Evolutionary conservation across 2,329 filamentous ascomycete species (phyloP).

Genomic region (Neophaeococcomyces mojaviensis): DNA sequence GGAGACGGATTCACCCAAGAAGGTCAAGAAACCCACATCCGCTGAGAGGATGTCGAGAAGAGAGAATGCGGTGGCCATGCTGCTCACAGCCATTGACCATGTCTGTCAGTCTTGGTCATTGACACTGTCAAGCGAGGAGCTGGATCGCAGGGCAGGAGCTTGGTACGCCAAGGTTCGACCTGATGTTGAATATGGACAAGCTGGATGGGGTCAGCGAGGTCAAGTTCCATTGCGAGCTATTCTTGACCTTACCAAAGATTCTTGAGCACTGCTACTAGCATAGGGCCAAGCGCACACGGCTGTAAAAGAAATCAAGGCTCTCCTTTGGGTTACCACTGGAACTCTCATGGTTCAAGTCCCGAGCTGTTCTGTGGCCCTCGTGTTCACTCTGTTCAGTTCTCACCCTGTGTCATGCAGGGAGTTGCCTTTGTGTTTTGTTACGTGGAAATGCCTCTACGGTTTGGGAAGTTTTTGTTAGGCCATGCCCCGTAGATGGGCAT

Average conservation of each 20-base stretch:
- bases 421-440: no score
- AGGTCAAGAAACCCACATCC: conserved; percentile 41
- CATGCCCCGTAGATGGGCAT: no score
- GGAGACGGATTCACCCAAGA: neutral
- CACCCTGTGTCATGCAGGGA: conserved; percentile 1
- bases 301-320: no score
- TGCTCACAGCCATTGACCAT: conserved; percentile 64
- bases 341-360: no score
- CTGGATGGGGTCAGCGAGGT: conserved; percentile 79
- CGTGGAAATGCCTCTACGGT: no score
- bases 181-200: conserved; percentile 63
- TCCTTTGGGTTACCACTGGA: neutral
- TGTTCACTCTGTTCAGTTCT: neutral
- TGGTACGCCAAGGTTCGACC: conserved; percentile 77
- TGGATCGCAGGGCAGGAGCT: conserved; percentile 68
- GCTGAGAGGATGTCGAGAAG: conserved; percentile 53
- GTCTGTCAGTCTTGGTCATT: conserved; percentile 67
- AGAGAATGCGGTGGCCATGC: conserved; percentile 59
- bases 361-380: neutral
- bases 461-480: no score
- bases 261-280: neutral
- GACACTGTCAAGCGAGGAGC: conserved; percentile 55
- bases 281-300: neutral
- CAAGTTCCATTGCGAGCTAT: conserved; percentile 60
- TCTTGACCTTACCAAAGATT: conserved; percentile 34